Conservation (phyloP, 2,329 filamentous ascomycete species). For the Fusarium coffeatum region DNA sequence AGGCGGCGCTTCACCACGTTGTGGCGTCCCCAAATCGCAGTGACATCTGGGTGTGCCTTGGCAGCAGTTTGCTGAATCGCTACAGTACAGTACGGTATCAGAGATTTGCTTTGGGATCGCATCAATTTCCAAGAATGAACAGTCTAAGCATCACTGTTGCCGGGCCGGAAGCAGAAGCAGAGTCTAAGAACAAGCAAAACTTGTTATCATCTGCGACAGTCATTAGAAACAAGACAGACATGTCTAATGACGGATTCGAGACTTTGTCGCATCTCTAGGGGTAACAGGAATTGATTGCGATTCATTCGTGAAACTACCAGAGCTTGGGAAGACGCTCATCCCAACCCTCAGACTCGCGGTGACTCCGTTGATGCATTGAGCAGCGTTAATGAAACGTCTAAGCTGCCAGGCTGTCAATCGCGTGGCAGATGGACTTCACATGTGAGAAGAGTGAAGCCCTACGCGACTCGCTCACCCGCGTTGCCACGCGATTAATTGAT, state of each 20-base stretch:
- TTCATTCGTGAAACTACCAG: slow-evolving; percentile 17
- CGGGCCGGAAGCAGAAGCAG: slow-evolving; percentile 15
- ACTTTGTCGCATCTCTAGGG: not conserved
- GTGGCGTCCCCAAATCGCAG: slow-evolving; percentile 9
- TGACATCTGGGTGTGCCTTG: slow-evolving; percentile 26
- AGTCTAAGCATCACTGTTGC: slow-evolving; percentile 10
- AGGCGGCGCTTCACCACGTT: slow-evolving; percentile 25
- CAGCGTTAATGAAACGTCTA: slow-evolving; percentile 25
- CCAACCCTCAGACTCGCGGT: slow-evolving; percentile 14
- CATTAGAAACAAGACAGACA: slow-evolving; percentile 7
- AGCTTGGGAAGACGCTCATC: not conserved
- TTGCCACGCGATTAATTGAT: slow-evolving; percentile 3
- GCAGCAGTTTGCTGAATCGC: not conserved
- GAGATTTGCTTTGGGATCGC: not conserved
- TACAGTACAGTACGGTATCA: not conserved
- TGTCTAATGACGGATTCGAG: slow-evolving; percentile 8
- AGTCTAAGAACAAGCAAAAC: slow-evolving; percentile 5
- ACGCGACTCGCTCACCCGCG: slow-evolving; percentile 28
- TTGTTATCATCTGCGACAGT: slow-evolving; percentile 19
- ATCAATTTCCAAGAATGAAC: slow-evolving; percentile 7
- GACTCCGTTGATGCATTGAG: slow-evolving; percentile 17
- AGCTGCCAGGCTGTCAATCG: slow-evolving; percentile 38
- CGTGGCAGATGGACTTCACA: slow-evolving; percentile 23
- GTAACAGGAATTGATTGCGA: slow-evolving; percentile 7
- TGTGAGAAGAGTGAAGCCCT: slow-evolving; percentile 2